These are phyloP conservation scores for Helicosporidium sp. DNA, from an alignment of 139 green algal species.

Conservation along the genomic window DNA sequence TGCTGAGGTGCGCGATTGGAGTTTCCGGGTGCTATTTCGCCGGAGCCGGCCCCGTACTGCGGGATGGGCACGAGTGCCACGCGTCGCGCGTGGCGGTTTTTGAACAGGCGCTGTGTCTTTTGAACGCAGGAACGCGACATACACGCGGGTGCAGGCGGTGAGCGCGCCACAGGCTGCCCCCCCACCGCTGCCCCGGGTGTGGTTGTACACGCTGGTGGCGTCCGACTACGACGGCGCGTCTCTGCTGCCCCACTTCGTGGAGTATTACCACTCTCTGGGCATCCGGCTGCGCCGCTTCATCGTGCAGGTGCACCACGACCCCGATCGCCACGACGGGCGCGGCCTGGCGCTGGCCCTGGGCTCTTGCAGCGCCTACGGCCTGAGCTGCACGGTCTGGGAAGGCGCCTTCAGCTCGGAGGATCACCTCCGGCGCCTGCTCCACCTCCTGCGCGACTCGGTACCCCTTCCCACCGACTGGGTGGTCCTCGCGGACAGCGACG, in stretches of 20 bases:
- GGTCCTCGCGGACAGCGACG: constrained; percentile 10
- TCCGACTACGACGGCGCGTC: constrained; percentile 21
- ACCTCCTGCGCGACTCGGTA: constrained; percentile 19
- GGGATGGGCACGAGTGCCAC: no score
- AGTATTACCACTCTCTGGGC: constrained; percentile 24
- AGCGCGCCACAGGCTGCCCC: no score
- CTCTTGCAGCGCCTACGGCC: constrained; percentile 10
- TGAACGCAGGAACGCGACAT: no score
- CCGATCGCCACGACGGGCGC: constrained; percentile 2
- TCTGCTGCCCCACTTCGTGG: constrained; percentile 28
- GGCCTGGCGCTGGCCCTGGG: constrained; percentile 7
- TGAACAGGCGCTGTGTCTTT: no score
- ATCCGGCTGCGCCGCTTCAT: constrained; percentile 20
- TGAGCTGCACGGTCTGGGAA: constrained; percentile 22
- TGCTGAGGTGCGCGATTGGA: no score
- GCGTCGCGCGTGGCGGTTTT: no score
- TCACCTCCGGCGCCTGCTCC: constrained; percentile 10
- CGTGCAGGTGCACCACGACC: constrained; percentile 28
- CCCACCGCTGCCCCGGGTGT: no score
- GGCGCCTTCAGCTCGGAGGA: constrained; percentile 12
- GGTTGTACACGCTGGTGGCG: constrained; percentile 27
- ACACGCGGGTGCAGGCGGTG: no score
- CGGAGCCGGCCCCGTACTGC: no score
- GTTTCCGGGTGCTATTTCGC: no score
- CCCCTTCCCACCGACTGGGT: constrained; percentile 45